Conservation (phyloP, 2,329 filamentous ascomycete species). For the Colletotrichum sp. region DNA sequence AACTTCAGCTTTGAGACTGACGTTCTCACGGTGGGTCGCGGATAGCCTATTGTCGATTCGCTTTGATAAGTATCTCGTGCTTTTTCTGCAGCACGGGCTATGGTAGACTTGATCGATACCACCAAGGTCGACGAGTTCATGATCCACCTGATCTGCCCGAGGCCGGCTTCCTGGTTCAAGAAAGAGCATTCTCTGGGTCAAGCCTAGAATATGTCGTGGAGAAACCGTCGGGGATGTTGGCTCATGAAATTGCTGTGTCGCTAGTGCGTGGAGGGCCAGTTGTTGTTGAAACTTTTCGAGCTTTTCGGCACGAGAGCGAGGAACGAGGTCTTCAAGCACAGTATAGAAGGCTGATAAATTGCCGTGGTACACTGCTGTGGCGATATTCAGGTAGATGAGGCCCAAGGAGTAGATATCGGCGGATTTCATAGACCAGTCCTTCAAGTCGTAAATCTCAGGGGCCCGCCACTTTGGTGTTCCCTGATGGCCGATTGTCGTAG, state of each 20-base stretch:
- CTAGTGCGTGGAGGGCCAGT: conserved; percentile 39
- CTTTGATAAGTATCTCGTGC: conserved; percentile 36
- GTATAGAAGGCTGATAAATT: conserved; percentile 42
- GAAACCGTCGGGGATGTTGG: conserved; percentile 41
- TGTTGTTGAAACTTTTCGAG: conserved; percentile 37
- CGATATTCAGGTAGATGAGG: conserved; percentile 48
- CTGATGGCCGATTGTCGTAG: conserved; percentile 44
- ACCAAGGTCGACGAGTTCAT: conserved; percentile 48
- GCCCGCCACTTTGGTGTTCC: conserved; percentile 51
- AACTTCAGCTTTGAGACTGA: conserved; percentile 35
- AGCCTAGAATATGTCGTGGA: conserved; percentile 42
- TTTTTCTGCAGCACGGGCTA: conserved; percentile 46
- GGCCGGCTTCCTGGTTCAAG: conserved; percentile 35
- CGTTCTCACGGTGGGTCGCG: conserved; percentile 12
- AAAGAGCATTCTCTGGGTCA: conserved; percentile 42
- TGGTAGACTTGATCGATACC: conserved; percentile 55
- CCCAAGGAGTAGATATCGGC: conserved; percentile 56
- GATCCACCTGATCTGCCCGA: conserved; percentile 40
- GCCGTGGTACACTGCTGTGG: conserved; percentile 47
- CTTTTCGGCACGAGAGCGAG: conserved; percentile 34
- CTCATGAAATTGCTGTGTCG: conserved; percentile 41
- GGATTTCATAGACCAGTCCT: conserved; percentile 48
- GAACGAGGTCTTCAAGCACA: conserved; percentile 31
- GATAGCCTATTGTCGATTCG: conserved; percentile 41
- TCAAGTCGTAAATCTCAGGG: conserved; percentile 44